A percentile compares a stretch with the other conserved stretches of the same genome.
Evolutionary conservation across 345 rosid species (phyloP).

Genomic region (Populus simonii): DNA sequence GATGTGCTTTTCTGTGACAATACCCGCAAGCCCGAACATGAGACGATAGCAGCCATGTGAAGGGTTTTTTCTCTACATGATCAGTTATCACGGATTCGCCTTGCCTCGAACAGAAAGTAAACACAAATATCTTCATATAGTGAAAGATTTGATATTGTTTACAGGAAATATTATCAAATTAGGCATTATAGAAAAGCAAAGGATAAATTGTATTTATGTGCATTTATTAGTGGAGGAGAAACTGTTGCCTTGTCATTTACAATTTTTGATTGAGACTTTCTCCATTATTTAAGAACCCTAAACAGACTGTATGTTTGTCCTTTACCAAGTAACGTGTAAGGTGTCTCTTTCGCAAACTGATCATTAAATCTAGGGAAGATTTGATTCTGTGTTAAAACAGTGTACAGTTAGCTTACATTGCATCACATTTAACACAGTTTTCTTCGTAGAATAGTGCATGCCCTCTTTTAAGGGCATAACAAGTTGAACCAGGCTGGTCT

Average conservation of each 20-base stretch:
- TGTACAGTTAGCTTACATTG: constrained; percentile 10
- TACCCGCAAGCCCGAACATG: neutral
- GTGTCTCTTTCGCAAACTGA: constrained; percentile 32
- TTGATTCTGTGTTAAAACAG: constrained; percentile 13
- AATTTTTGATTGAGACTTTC: constrained; percentile 21
- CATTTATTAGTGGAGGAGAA: neutral
- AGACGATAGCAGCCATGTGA: neutral
- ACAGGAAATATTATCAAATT: neutral
- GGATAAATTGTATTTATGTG: constrained; percentile 8
- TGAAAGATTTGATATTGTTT: neutral
- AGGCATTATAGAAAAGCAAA: neutral
- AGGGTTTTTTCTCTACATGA: neutral
- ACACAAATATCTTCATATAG: neutral
- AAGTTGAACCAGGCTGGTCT: neutral
- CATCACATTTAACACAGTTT: constrained; percentile 17
- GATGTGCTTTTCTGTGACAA: too few species aligned
- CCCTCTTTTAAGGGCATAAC: neutral
- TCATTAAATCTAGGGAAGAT: constrained; percentile 30
- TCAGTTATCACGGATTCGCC: neutral
- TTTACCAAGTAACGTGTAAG: constrained; percentile 6
- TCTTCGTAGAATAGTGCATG: neutral
- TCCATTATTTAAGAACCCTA: neutral
- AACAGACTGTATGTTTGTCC: constrained; percentile 18
- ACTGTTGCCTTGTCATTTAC: neutral
- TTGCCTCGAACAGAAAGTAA: neutral